phyloP scores from a whole-genome alignment of 1,284 basidiomycete species.

The Cryptococcus sp. region DNA sequence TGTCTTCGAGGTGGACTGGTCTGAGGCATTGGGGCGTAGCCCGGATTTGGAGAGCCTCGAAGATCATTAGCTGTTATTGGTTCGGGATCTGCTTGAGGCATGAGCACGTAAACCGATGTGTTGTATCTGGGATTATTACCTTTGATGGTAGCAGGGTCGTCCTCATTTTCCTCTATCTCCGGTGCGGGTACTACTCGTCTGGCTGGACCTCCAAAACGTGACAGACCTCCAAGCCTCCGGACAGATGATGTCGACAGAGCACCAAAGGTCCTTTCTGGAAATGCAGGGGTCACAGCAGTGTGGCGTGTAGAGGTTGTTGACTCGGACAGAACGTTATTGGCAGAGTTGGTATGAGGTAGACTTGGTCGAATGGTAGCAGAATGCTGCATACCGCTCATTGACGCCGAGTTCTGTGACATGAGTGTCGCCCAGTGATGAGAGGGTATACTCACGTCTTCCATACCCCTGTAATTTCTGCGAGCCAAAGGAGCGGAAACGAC shows the following conservation, averaged over 20 bases:
- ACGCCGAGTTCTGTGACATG: too few relatives aligned
- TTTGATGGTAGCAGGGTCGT: constrained; percentile 4
- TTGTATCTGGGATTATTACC: background rate
- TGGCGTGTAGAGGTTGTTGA: background rate
- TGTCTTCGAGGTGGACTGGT: too few relatives aligned
- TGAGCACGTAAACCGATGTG: too few relatives aligned
- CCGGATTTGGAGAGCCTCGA: too few relatives aligned
- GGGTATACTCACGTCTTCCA: background rate
- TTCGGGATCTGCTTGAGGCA: too few relatives aligned
- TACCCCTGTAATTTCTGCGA: constrained; percentile 3
- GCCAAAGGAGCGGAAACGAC: constrained; percentile 34
- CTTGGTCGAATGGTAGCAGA: constrained; percentile 14
- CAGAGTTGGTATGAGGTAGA: constrained; percentile 19
- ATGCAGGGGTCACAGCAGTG: constrained; percentile 28
- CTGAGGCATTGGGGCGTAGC: too few relatives aligned
- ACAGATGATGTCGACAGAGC: constrained; percentile 23
- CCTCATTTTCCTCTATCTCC: constrained; percentile 16
- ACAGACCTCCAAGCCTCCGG: constrained; percentile 28
- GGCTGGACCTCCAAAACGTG: constrained; percentile 42
- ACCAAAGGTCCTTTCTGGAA: constrained; percentile 23
- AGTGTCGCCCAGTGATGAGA: too few relatives aligned
- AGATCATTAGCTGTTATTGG: too few relatives aligned
- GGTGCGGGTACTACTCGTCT: constrained; percentile 22
- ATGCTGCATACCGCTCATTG: background rate
- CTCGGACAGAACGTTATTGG: constrained; percentile 12